These are phyloP conservation scores for Solioccasus polychromus DNA, from an alignment of 768 basidiomycete species.

Conservation along the genomic window DNA sequence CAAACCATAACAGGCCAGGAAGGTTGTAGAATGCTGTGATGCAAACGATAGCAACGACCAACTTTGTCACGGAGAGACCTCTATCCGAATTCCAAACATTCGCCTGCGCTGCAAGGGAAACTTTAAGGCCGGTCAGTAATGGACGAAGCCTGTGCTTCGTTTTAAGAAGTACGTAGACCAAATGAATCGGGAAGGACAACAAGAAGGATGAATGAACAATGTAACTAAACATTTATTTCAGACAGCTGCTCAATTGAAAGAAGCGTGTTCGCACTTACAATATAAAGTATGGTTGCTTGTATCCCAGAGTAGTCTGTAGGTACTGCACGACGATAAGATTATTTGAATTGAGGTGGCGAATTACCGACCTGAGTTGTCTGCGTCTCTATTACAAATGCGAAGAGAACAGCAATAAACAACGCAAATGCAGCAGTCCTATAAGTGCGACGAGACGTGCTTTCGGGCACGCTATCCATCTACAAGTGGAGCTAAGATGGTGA, in stretches of 20 bases:
- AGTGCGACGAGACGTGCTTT: not conserved
- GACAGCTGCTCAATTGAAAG: not conserved
- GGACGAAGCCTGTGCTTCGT: constrained; percentile 46
- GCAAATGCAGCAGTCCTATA: constrained; percentile 44
- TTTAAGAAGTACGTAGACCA: constrained; percentile 57
- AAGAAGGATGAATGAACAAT: constrained; percentile 81
- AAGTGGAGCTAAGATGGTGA: too few relatives aligned
- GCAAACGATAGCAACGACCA: constrained; percentile 28
- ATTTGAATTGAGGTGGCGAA: not conserved
- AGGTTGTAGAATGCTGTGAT: constrained; percentile 49
- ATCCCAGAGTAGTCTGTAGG: constrained; percentile 73
- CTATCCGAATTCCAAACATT: constrained; percentile 5
- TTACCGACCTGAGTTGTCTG: constrained; percentile 67
- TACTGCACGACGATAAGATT: constrained; percentile 45
- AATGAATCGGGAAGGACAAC: constrained; percentile 80
- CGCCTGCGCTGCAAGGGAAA: constrained; percentile 40
- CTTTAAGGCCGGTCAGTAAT: constrained; percentile 50
- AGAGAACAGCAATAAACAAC: constrained; percentile 56
- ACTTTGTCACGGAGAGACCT: constrained; percentile 31
- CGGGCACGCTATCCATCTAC: constrained; percentile 6
- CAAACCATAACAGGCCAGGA: constrained; percentile 75
- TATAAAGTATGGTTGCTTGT: constrained; percentile 85
- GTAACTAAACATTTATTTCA: constrained; percentile 49
- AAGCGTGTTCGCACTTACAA: constrained; percentile 53
- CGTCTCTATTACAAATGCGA: constrained; percentile 76